Conservation (phyloP, 495 filamentous ascomycete genomes). For the Monascus purpureus region DNA sequence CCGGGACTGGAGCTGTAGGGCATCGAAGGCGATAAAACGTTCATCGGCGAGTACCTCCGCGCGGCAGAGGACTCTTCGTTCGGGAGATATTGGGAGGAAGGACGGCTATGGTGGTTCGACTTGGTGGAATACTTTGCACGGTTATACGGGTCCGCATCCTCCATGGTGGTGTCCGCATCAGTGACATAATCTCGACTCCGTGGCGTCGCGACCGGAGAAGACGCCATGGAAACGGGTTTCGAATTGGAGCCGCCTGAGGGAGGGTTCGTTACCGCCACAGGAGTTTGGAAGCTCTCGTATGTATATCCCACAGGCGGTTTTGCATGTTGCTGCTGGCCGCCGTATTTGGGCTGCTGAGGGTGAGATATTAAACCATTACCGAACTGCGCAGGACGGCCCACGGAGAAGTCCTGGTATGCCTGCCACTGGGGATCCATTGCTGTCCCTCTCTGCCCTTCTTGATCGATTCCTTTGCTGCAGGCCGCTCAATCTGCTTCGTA, state of each 20-base stretch:
- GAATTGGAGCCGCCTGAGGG: slow-evolving; percentile 40
- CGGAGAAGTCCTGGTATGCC: slow-evolving; percentile 32
- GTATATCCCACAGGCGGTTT: slow-evolving; percentile 55
- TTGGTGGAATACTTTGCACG: slow-evolving; percentile 63
- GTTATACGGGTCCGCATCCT: slow-evolving; percentile 79
- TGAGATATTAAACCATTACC: slow-evolving; percentile 25
- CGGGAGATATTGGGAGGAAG: slow-evolving; percentile 49
- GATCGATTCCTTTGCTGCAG: no score
- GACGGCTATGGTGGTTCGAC: slow-evolving; percentile 49
- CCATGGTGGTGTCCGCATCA: slow-evolving; percentile 81
- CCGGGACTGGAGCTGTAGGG: slow-evolving; percentile 44
- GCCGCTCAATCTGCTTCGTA: no score
- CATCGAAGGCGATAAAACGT: slow-evolving; percentile 51
- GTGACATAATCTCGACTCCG: slow-evolving; percentile 50
- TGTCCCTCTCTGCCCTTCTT: slow-evolving; percentile 1
- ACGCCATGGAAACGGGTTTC: slow-evolving; percentile 39
- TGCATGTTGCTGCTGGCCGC: slow-evolving; percentile 32
- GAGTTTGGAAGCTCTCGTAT: slow-evolving; percentile 58
- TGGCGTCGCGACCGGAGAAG: slow-evolving; percentile 51
- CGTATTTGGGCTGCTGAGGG: slow-evolving; percentile 31
- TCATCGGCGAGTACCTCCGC: slow-evolving; percentile 92
- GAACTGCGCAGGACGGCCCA: slow-evolving; percentile 29
- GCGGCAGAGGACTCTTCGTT: slow-evolving; percentile 71
- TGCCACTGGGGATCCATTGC: slow-evolving; percentile 42
- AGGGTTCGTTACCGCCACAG: slow-evolving; percentile 24